Evolutionary conservation across 2,329 filamentous ascomycete genomes (phyloP).

Genomic region (Tolypocladium endophyticum): DNA sequence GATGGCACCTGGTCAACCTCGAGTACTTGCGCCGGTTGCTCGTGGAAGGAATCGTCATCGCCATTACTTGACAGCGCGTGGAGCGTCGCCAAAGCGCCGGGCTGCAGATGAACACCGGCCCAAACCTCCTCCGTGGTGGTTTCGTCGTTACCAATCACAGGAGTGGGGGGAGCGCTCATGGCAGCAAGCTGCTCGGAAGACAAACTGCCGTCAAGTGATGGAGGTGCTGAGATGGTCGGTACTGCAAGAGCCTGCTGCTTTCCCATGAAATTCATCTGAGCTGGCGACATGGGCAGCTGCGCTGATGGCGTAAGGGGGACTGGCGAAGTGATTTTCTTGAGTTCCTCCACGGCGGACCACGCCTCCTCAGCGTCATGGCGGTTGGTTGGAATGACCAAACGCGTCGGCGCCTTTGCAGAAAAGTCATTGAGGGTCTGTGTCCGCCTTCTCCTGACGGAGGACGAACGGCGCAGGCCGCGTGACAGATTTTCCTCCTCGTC

Average conservation of each 20-base stretch:
- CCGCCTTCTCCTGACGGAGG: conserved; percentile 25
- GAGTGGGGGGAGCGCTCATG: conserved; percentile 77
- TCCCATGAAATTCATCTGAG: conserved; percentile 60
- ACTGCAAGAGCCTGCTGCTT: conserved; percentile 52
- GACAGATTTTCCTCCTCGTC: conserved; percentile 47
- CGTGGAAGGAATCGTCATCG: conserved; percentile 45
- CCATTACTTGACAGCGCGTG: conserved; percentile 57
- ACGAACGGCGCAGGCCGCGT: conserved; percentile 13
- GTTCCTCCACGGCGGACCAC: conserved; percentile 32
- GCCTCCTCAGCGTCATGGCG: conserved; percentile 22
- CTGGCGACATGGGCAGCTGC: conserved; percentile 65
- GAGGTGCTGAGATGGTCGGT: conserved; percentile 68
- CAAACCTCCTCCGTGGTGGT: conserved; percentile 51
- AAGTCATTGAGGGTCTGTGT: conserved; percentile 24
- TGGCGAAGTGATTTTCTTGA: conserved; percentile 44
- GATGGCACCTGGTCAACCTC: conserved; percentile 28
- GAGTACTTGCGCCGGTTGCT: conserved; percentile 29
- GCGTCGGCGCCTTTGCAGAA: conserved; percentile 25
- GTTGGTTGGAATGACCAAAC: conserved; percentile 41
- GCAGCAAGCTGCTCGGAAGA: conserved; percentile 78
- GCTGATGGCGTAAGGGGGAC: conserved; percentile 53
- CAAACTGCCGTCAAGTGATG: conserved; percentile 81
- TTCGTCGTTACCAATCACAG: conserved; percentile 52
- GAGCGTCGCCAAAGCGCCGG: conserved; percentile 70
- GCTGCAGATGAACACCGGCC: conserved; percentile 65